Evolutionary conservation across 1,284 basidiomycete species (phyloP), one percentile per base, ranked within the genome.

Genomic region (Ceratorhiza oryzae-sativae): DNA sequence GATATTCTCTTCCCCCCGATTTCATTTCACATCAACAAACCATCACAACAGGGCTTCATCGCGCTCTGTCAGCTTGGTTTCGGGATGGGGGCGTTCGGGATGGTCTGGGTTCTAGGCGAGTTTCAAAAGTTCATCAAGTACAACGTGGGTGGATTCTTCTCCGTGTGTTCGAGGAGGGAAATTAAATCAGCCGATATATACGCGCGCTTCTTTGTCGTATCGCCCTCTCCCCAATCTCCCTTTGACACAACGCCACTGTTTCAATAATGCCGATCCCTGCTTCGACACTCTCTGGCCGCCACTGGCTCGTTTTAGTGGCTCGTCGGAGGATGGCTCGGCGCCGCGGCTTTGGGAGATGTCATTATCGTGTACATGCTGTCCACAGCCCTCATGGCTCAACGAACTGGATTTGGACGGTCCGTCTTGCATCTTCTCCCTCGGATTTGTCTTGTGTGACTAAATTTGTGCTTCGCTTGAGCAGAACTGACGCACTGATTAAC

Each of bases 401-500:
- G 79, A 1, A 80, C 78, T 3, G 79, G 79, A 0, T 77, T 80
- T 39, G 76, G 76, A 51, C 68, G 76, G 79, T 80, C 41, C 15
- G 77, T 63, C 1, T 10, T 18, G 20, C 25, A 10, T 39, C 32
- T 6, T 41, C 20, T 42, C 34, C 34, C 25, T 30, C 32, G 25
- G 36, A 6, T 13, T 42, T 30, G 27, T 32, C 68, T 36, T 48
- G 20, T 32, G 27, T 23, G 61, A n/a, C 51, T 46, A 25, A 49
- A 45, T 32, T 5, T 9, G 27, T 3, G 3, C n/a, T n/a, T 39
- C 5, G 59, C 2, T 9, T 18, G 36, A 32, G 9, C 51, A 80
- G 79, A 53, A 79, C 79, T 34, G 79, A 80, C 72, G 77, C 77
- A 9, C 71, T 80, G 13, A 79, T 80, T 30, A 76, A 77, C 15